Base-by-base conservation (phyloP, 768 basidiomycete genomes). In the Hygrocybe coccinea region DNA sequence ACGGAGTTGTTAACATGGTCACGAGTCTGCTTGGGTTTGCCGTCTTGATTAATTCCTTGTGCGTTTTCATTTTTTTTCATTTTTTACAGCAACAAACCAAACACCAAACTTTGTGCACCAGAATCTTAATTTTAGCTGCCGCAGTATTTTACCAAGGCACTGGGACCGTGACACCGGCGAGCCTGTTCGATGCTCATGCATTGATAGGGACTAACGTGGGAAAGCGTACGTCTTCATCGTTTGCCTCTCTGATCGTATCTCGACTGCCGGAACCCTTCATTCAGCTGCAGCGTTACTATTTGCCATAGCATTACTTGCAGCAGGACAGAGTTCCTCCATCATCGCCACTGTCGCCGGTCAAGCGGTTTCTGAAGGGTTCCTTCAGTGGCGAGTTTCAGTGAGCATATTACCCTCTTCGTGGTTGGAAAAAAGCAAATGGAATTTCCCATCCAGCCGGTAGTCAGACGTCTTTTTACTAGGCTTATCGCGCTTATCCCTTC, bases 341-440 rank as follows among this genome's bases (percentile, higher is more conserved):
- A 87, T 95, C 3, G 93, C 91, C 9, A 97, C 92, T 0, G 79
- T 95, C 11, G 87, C 91, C 1, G 93, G 93, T 0, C 94, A 97
- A 69, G 86, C 90, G 19, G 86, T 97, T 37, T 85, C 85, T 0
- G 93, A 97, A 69, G 93, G 94, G 0, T 93, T 94, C 69, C 77
- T 95, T 52, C 83, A 81, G 51, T 95, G 92, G 92, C 79, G 83
- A 45, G 80, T 91, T 35, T 88, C 89, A 60, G 59, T 60, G 21
- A 50, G 59, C 35, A n/a, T 7, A 5, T 11, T 19, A 41, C 33
- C 29, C 14, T 38, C 11, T 37, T 49, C 14, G 11, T 45, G 22
- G 19, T 17, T 15, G 9, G 17, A 8, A n/a, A 84, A 29, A 29
- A 29, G 8, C 3, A 29, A 29, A 4, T 29, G 48, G 86, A n/a